A percentile compares a stretch with the other conserved stretches of the same genome.
phyloP scores from a whole-genome alignment of 805 yeast species.

The Komagataella mondaviorum region DNA sequence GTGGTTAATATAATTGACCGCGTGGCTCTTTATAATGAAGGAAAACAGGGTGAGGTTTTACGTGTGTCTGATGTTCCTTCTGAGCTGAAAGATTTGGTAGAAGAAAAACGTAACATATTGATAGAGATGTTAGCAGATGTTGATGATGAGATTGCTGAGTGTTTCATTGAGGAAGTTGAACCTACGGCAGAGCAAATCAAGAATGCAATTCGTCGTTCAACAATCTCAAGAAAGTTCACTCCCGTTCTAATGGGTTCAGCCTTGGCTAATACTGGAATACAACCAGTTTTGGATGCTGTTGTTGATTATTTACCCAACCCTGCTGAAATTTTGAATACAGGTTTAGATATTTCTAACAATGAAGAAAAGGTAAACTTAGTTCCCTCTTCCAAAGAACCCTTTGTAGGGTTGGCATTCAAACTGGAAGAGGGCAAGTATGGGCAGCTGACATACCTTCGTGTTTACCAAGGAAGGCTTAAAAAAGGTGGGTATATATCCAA shows the following conservation, averaged over 20 bases:
- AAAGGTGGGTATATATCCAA: constrained; percentile 85
- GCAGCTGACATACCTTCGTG: constrained; percentile 92
- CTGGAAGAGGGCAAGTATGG: constrained; percentile 98
- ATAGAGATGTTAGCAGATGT: constrained; percentile 96
- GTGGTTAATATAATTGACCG: constrained; percentile 84
- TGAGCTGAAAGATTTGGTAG: constrained; percentile 68
- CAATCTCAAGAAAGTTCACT: constrained; percentile 90
- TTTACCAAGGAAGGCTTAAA: constrained; percentile 88
- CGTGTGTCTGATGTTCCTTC: constrained; percentile 62
- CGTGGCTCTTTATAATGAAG: constrained; percentile 81
- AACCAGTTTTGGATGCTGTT: constrained; percentile 90
- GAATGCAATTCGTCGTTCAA: constrained; percentile 84
- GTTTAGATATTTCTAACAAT: constrained; percentile 54
- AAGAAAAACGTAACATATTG: constrained; percentile 74
- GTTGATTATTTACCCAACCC: constrained; percentile 95
- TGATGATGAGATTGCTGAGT: constrained; percentile 93
- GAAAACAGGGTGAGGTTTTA: constrained; percentile 75
- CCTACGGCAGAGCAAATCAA: constrained; percentile 79
- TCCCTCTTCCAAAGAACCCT: constrained; percentile 65
- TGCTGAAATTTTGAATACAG: constrained; percentile 82
- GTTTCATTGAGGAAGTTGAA: constrained; percentile 79
- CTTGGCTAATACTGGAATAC: constrained; percentile 90
- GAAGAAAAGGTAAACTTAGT: constrained; percentile 62
- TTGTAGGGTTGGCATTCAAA: constrained; percentile 96
- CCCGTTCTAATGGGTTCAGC: constrained; percentile 99